Evolutionary conservation across 1,284 basidiomycete genomes (phyloP).

Genomic region (Ustilago tritici): DNA sequence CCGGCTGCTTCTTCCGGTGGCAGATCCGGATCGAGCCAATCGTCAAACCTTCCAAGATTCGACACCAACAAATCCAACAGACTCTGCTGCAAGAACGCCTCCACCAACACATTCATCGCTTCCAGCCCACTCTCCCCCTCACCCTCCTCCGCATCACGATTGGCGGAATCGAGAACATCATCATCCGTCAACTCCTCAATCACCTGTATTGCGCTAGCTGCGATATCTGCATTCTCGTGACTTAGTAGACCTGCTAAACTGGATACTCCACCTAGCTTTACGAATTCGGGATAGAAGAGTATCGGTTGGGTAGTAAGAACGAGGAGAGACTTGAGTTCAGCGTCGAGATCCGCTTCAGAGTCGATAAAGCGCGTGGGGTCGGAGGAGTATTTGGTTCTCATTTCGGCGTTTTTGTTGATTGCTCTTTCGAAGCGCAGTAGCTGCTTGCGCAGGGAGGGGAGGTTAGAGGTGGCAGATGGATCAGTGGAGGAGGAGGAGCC

Average conservation of each 20-base stretch:
- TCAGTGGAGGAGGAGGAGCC: not conserved
- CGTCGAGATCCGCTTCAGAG: constrained; percentile 93
- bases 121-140: constrained; percentile 3
- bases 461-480: constrained; percentile 7
- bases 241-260: constrained; percentile 82
- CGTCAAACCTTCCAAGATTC: constrained; percentile 75
- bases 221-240: constrained; percentile 69
- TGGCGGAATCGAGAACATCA: constrained; percentile 84
- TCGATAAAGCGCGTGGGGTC: constrained; percentile 86
- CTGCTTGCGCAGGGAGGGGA: constrained; percentile 73
- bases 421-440: constrained; percentile 86
- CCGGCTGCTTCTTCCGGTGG: constrained; percentile 18
- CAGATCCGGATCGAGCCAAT: constrained; percentile 22
- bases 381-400: constrained; percentile 75
- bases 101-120: constrained; percentile 40
- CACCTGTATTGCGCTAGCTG: constrained; percentile 56
- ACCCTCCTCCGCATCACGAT: constrained; percentile 72
- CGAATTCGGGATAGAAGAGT: constrained; percentile 88
- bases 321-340: constrained; percentile 81
- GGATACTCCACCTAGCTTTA: constrained; percentile 79
- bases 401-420: constrained; percentile 92
- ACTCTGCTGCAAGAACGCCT: constrained; percentile 77
- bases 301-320: constrained; percentile 88
- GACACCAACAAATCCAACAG: constrained; percentile 89
- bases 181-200: constrained; percentile 96